Evolutionary conservation across 805 yeast genomes (phyloP).

Genomic region (Ogataea siamensis): DNA sequence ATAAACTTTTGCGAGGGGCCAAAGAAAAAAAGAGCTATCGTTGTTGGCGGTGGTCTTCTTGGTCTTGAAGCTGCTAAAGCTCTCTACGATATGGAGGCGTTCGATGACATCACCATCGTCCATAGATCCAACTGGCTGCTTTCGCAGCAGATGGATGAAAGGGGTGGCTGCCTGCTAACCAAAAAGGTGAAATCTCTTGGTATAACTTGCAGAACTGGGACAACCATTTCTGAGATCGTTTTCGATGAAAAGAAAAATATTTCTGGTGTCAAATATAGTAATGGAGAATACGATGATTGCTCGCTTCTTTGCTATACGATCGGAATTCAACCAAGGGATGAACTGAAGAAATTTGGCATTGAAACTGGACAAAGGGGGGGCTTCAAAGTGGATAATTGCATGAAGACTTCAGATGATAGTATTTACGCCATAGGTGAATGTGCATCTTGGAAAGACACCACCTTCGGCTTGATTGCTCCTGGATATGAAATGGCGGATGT

Average conservation of each 20-base stretch:
- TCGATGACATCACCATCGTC: slow-evolving; percentile 32
- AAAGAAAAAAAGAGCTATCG: slow-evolving; percentile 27
- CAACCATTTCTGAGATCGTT: slow-evolving; percentile 48
- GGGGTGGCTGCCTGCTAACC: slow-evolving; percentile 34
- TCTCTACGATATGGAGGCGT: slow-evolving; percentile 31
- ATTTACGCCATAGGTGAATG: slow-evolving; percentile 38
- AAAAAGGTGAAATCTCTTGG: slow-evolving; percentile 53
- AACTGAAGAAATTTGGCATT: slow-evolving; percentile 30
- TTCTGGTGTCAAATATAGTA: slow-evolving; percentile 27
- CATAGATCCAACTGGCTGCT: slow-evolving; percentile 36
- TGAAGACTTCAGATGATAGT: slow-evolving; percentile 29
- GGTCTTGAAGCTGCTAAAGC: slow-evolving; percentile 41
- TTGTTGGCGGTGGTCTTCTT: slow-evolving; percentile 36
- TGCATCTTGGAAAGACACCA: slow-evolving; percentile 37
- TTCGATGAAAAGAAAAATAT: slow-evolving; percentile 27
- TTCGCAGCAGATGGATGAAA: slow-evolving; percentile 37
- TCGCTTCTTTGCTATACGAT: slow-evolving; percentile 36
- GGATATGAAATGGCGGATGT: slow-evolving; percentile 40
- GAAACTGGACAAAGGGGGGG: slow-evolving; percentile 31
- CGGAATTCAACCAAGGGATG: slow-evolving; percentile 38
- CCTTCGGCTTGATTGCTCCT: slow-evolving; percentile 39
- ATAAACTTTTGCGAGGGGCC: slow-evolving; percentile 23
- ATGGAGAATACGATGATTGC: slow-evolving; percentile 33
- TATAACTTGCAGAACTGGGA: slow-evolving; percentile 49
- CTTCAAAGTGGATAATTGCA: slow-evolving; percentile 28